phyloP scores from a whole-genome alignment of 495 filamentous ascomycete genomes.

The Aspergillus ostianus region DNA sequence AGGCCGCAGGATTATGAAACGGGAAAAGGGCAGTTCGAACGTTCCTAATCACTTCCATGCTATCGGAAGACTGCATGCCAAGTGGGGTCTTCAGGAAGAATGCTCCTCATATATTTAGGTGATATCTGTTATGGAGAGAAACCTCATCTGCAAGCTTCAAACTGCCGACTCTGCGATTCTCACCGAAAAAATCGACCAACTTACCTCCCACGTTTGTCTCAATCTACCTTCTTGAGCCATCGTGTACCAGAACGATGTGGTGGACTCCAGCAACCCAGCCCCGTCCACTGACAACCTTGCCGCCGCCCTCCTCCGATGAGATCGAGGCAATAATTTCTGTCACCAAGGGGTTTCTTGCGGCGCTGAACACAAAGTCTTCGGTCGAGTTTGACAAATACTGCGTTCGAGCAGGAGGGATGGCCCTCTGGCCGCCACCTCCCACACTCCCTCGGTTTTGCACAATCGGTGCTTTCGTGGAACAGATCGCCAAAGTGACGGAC shows the following conservation, averaged over 20 bases:
- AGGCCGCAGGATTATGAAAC: neutral
- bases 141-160: neutral
- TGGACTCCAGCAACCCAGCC: constrained; percentile 18
- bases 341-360: constrained; percentile 34
- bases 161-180: neutral
- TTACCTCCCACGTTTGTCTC: neutral
- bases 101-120: neutral
- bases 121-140: neutral
- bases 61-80: neutral
- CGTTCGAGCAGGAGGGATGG: constrained; percentile 39
- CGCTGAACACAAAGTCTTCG: constrained; percentile 32
- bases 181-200: neutral
- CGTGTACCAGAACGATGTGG: constrained; percentile 18
- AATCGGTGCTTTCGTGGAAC: constrained; percentile 39
- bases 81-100: neutral
- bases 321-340: constrained; percentile 33
- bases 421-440: constrained; percentile 33
- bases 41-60: neutral
- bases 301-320: constrained; percentile 19
- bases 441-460: constrained; percentile 39
- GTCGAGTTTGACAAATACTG: constrained; percentile 39
- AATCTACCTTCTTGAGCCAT: neutral
- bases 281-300: constrained; percentile 1
- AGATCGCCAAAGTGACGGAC: constrained; percentile 29
- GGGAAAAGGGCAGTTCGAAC: neutral